These are phyloP conservation scores for Phaffomyces opuntiae DNA, from an alignment of 805 yeast genomes.

Conservation along the genomic window DNA sequence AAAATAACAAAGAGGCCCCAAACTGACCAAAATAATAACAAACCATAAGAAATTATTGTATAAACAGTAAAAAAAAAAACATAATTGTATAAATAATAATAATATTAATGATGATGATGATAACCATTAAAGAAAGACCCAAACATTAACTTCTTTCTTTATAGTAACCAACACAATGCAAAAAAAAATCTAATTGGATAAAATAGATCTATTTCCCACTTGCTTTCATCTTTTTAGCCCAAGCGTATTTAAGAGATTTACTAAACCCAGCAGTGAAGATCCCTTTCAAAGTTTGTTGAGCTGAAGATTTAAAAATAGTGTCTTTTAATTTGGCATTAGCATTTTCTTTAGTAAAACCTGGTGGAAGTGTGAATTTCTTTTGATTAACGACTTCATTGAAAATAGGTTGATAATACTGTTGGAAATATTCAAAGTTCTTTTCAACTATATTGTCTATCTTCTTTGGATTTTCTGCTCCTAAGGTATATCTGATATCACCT, in stretches of 20 bases:
- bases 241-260: conserved; percentile 66
- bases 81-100: too few relatives aligned
- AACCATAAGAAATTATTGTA: too few relatives aligned
- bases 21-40: too few relatives aligned
- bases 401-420: conserved; percentile 64
- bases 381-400: conserved; percentile 29
- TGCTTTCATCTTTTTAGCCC: conserved; percentile 53
- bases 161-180: background rate
- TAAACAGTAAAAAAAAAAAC: too few relatives aligned
- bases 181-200: conserved; percentile 2
- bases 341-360: conserved; percentile 31
- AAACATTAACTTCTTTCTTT: too few relatives aligned
- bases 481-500: conserved; percentile 82
- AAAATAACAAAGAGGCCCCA: too few relatives aligned
- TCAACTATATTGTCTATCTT: conserved; percentile 80
- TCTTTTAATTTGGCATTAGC: conserved; percentile 32
- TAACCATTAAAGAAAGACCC: too few relatives aligned
- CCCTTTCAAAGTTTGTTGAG: conserved; percentile 76
- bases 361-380: conserved; percentile 28
- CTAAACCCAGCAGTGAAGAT: conserved; percentile 76
- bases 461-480: conserved; percentile 89
- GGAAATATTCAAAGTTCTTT: conserved; percentile 66
- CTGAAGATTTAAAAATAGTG: conserved; percentile 64
- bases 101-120: too few relatives aligned
- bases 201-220: conserved; percentile 11